Evolutionary conservation across 371 early-diverging fungal genomes (phyloP), one percentile per base, ranked within the genome.

Genomic region (Actinomucor elegans): DNA sequence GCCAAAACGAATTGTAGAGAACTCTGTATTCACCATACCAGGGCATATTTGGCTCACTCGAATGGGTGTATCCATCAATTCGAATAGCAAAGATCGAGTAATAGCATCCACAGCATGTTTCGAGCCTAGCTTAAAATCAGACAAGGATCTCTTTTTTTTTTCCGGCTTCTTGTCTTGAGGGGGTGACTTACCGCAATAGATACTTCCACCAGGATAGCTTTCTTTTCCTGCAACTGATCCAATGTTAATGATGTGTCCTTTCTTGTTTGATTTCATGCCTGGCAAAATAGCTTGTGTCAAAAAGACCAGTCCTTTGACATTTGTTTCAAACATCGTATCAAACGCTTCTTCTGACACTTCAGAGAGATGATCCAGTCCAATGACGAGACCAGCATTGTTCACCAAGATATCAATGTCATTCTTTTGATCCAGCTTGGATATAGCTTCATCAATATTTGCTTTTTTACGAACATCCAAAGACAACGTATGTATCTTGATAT

Each of bases 1-100:
- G 20, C 67, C 52, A 71, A 90, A 94, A 14, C 96, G 79, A 15
- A 97, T 80, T 9, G 89, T 74, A 14, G 91, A 90, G 79, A 96
- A 97, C 64, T 96, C 95, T 0, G 96, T 96, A 66, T 96, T 89
- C 0, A 93, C 94, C 79, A 91, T 67, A 33, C 92, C 91, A 35
- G 92, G 91, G 31, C 74, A 76, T 28, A 92, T 85, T 53, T 83
- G 80, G 7, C 85, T 85, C 12, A 92, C 87, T n/a, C 84, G 73
- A 34, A 97, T 83, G 0, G 87, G 85, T 9, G 91, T 87, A 27
- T 77, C 68, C 24, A 92, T 80, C 10, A 93, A 81, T 61, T 97
- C 97, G 49, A 81, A 75, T 4, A 91, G 59, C 52, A 97, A 66
- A 0, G 94, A 78, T 27, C 77, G 80, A 15, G 87, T 77, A 42